These are phyloP conservation scores for Misopates orontium DNA, from an alignment of 257 asterid genomes.

Conservation along the genomic window DNA sequence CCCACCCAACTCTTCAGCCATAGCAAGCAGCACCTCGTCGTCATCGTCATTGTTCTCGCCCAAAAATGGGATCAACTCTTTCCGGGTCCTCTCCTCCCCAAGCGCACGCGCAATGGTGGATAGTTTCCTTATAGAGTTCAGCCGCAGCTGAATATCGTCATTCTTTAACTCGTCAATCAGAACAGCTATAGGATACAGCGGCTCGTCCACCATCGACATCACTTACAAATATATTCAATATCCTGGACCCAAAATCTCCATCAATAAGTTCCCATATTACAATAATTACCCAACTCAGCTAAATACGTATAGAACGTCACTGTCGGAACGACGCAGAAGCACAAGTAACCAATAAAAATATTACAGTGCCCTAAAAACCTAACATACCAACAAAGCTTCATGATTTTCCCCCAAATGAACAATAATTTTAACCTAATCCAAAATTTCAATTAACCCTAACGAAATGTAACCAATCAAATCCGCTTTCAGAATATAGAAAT, in stretches of 20 bases:
- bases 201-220: conserved; percentile 38
- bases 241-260: conserved; percentile 15
- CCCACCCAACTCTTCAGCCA: conserved; percentile 54
- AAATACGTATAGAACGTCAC: neutral
- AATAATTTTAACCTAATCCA: too few relatives aligned
- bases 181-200: conserved; percentile 65
- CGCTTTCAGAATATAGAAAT: conserved; percentile 15
- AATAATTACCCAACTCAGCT: conserved; percentile 13
- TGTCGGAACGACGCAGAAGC: too few relatives aligned
- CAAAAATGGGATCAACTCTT: conserved; percentile 68
- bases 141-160: conserved; percentile 61
- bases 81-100: conserved; percentile 72
- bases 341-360: neutral
- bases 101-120: conserved; percentile 77
- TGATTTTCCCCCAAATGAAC: neutral
- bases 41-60: conserved; percentile 63
- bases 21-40: conserved; percentile 54
- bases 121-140: conserved; percentile 61
- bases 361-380: conserved; percentile 14
- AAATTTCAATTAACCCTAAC: too few relatives aligned
- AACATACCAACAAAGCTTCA: neutral
- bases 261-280: conserved; percentile 10
- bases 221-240: too few relatives aligned
- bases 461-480: conserved; percentile 8
- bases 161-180: conserved; percentile 73